These are phyloP conservation scores for Daldinia bambusicola DNA, from an alignment of 495 filamentous ascomycete genomes.

Conservation along the genomic window DNA sequence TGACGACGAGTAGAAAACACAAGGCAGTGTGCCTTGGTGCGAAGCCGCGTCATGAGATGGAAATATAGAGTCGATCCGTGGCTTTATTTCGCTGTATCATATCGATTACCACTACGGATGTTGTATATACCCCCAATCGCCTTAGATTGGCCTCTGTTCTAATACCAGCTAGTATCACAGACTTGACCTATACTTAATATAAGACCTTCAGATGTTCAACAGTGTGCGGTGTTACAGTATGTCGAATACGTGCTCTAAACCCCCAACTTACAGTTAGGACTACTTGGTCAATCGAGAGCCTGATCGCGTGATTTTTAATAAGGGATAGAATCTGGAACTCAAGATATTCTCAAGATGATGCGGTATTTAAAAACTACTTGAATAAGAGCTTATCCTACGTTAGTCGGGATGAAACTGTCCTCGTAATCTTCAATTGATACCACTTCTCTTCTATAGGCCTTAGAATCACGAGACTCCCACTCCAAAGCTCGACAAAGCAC, in stretches of 20 bases:
- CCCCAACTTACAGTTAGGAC: no score
- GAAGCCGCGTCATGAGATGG: background rate
- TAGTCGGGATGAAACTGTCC: no score
- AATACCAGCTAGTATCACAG: conserved; percentile 16
- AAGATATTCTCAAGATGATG: background rate
- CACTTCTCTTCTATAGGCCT: no score
- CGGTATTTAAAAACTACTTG: background rate
- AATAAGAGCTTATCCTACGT: background rate
- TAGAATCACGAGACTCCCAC: no score
- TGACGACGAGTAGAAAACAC: conserved; percentile 77
- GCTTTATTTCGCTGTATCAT: conserved; percentile 30
- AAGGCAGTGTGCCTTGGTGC: background rate
- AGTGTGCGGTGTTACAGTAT: background rate
- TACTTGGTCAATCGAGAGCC: background rate
- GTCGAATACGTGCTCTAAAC: background rate
- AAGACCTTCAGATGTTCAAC: no score
- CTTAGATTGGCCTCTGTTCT: conserved; percentile 28
- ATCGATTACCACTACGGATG: conserved; percentile 9
- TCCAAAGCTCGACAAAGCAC: no score
- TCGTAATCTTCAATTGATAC: no score
- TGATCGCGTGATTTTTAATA: background rate
- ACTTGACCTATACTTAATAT: background rate
- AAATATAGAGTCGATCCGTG: background rate
- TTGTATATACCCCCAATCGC: conserved; percentile 35
- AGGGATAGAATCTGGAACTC: background rate